phyloP scores from a whole-genome alignment of 1,284 basidiomycete genomes.

The Peniophora sp. region DNA sequence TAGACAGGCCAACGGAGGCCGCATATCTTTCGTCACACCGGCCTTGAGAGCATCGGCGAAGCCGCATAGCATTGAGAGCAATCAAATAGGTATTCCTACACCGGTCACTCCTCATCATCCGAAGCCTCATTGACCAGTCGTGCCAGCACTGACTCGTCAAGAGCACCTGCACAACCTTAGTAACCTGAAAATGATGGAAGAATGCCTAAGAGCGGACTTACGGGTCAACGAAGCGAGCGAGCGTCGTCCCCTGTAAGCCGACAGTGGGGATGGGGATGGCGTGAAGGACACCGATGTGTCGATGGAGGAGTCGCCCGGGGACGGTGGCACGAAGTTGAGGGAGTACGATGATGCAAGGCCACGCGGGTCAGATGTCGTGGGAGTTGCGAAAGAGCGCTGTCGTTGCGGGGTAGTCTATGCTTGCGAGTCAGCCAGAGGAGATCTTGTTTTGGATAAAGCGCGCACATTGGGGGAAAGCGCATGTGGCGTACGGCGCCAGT shows the following conservation, averaged over 20 bases:
- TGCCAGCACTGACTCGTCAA: conserved; percentile 1
- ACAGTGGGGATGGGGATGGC: neutral
- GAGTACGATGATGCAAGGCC: neutral
- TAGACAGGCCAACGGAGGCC: too few species aligned
- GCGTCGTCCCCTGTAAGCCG: neutral
- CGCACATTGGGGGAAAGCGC: neutral
- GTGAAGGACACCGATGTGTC: neutral
- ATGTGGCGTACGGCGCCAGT: neutral
- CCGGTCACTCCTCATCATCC: neutral
- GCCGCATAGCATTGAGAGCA: too few species aligned
- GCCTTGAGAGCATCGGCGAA: too few species aligned
- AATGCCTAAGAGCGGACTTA: neutral
- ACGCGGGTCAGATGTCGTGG: neutral
- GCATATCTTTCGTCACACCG: too few species aligned
- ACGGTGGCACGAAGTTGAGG: neutral
- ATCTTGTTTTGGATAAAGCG: too few species aligned
- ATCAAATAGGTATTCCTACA: too few species aligned
- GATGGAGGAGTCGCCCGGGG: neutral
- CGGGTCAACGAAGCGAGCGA: neutral
- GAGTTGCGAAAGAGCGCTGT: neutral
- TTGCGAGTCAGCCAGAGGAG: neutral
- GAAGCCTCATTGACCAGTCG: neutral
- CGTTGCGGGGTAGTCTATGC: neutral
- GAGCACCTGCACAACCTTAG: neutral
- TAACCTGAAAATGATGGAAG: neutral